Percentiles rank a stretch among this genome's conserved stretches.
phyloP scores from a whole-genome alignment of 306 rosid genomes.

The Boehmeria nivea region DNA sequence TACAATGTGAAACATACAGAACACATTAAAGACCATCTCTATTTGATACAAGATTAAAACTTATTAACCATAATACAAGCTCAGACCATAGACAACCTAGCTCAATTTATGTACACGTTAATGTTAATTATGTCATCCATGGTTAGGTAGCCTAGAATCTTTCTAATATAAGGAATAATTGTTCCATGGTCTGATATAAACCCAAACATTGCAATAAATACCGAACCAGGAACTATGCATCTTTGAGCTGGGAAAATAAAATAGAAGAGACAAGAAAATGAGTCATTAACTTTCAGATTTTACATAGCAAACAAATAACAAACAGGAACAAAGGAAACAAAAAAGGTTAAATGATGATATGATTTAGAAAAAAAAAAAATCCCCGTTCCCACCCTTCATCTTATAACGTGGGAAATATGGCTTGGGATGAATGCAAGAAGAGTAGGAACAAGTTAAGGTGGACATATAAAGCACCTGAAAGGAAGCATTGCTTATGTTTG shows the following conservation, averaged over 20 bases:
- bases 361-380: background rate
- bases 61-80: background rate
- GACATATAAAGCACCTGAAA: slow-evolving; percentile 69
- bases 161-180: too few relatives aligned
- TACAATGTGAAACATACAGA: background rate
- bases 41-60: background rate
- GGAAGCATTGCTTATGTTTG: slow-evolving; percentile 67
- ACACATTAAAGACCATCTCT: background rate
- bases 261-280: too few relatives aligned
- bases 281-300: too few relatives aligned
- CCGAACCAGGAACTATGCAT: too few relatives aligned
- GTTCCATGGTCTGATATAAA: too few relatives aligned
- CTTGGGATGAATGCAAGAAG: too few relatives aligned
- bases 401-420: too few relatives aligned
- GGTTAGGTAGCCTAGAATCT: too few relatives aligned
- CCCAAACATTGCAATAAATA: background rate
- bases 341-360: background rate
- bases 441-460: too few relatives aligned
- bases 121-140: background rate
- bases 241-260: too few relatives aligned
- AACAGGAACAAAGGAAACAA: background rate
- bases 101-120: background rate
- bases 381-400: too few relatives aligned
- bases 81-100: background rate
- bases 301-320: too few relatives aligned